Evolutionary conservation across 805 yeast genomes (phyloP).

Genomic region (Blastobotrys chiropterorum): DNA sequence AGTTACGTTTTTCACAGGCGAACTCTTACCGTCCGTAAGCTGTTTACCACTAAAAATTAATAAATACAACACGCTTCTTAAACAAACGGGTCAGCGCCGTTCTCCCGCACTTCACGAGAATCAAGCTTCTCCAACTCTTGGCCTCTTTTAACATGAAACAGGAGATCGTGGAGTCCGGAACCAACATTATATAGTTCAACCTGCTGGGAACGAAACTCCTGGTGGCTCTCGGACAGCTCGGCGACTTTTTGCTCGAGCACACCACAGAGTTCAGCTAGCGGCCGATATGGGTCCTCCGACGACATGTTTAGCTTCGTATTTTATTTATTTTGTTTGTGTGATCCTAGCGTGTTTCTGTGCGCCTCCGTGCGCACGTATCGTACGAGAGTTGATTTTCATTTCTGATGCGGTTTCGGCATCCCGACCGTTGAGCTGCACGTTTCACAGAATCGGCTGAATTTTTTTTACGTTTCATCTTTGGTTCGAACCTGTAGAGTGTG

Average conservation of each 20-base stretch:
- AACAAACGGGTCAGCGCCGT: neutral
- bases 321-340: no score
- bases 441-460: neutral
- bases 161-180: slow-evolving; percentile 6
- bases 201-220: slow-evolving; percentile 13
- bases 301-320: neutral
- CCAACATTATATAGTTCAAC: slow-evolving; percentile 11
- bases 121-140: slow-evolving; percentile 1
- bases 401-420: neutral
- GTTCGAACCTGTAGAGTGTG: neutral
- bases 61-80: no score
- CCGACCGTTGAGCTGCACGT: neutral
- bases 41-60: no score
- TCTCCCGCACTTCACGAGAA: neutral
- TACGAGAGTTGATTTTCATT: neutral
- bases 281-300: slow-evolving; percentile 5
- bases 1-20: no score
- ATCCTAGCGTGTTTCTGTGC: neutral
- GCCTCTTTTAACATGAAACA: slow-evolving; percentile 10
- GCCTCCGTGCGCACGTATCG: neutral
- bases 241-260: slow-evolving; percentile 2
- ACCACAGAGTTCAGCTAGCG: slow-evolving; percentile 4
- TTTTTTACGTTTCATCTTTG: neutral
- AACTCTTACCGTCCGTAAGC: no score
- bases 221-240: slow-evolving; percentile 7